These are phyloP conservation scores for Nannizziopsis barbatae DNA, from an alignment of 2,329 filamentous ascomycete species.

Conservation along the genomic window DNA sequence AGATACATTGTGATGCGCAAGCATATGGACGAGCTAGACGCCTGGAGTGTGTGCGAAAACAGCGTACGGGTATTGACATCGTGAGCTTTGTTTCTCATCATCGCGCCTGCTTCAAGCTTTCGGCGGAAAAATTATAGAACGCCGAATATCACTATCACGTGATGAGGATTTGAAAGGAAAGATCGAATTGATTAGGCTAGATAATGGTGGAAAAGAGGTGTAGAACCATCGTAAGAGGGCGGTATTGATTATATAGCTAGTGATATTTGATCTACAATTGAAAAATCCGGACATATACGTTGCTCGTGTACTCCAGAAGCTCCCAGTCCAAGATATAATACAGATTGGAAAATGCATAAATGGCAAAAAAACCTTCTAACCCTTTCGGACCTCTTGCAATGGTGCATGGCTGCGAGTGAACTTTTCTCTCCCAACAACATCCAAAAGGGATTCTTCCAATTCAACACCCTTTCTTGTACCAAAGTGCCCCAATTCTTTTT, in stretches of 20 bases:
- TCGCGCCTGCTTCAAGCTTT: background rate
- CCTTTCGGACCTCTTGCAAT: constrained; percentile 25
- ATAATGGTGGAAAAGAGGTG: no score
- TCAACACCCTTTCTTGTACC: constrained; percentile 29
- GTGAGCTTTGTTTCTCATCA: background rate
- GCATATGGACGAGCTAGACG: background rate
- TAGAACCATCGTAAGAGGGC: no score
- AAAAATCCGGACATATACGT: background rate
- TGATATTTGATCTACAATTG: background rate
- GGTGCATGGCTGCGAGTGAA: constrained; percentile 28
- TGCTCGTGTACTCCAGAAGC: constrained; percentile 1
- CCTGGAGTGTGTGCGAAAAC: background rate
- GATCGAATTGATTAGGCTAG: no score
- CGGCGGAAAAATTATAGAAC: background rate
- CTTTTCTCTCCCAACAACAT: constrained; percentile 30
- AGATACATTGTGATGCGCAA: background rate
- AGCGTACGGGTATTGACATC: constrained; percentile 7
- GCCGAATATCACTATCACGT: constrained; percentile 1
- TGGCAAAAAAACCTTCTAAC: background rate
- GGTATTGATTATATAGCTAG: no score
- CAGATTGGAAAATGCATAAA: background rate
- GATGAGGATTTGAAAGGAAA: no score
- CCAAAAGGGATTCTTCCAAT: constrained; percentile 23
- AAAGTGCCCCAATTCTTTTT: constrained; percentile 32
- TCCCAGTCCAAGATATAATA: constrained; percentile 1